Evolutionary conservation across 179 eudicot species (phyloP).

Genomic region (Beta macrorhiza): DNA sequence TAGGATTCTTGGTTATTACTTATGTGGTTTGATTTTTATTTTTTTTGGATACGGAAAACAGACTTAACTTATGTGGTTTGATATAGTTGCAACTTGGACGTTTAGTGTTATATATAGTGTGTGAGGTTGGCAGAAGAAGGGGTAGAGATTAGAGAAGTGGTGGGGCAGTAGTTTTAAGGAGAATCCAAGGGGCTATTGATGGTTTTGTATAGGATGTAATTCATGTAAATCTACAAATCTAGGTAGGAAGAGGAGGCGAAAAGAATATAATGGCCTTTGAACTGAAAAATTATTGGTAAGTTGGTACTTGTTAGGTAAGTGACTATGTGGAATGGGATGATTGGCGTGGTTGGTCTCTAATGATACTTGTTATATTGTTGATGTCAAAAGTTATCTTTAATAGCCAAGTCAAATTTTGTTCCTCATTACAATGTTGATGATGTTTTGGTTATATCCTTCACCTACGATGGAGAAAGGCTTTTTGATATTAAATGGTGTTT

Average conservation of each 20-base stretch:
- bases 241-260: constrained; percentile 17
- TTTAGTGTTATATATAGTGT: background rate
- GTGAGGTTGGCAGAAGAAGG: background rate
- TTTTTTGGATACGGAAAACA: no score
- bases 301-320: background rate
- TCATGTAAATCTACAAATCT: background rate
- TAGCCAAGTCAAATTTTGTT: constrained; percentile 10
- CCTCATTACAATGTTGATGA: background rate
- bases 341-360: background rate
- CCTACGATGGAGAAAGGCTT: no score
- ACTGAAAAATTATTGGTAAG: background rate
- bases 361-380: background rate
- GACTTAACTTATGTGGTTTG: background rate
- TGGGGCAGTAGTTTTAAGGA: background rate
- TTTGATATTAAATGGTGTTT: no score
- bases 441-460: no score
- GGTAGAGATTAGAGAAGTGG: background rate
- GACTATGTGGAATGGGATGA: no score
- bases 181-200: constrained; percentile 28
- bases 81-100: background rate
- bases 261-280: background rate
- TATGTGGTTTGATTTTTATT: background rate
- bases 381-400: background rate
- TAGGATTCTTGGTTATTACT: background rate
- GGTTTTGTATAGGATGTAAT: constrained; percentile 8